Evolutionary conservation across 345 rosid genomes (phyloP).

Genomic region (Cardiospermum halicacabum): DNA sequence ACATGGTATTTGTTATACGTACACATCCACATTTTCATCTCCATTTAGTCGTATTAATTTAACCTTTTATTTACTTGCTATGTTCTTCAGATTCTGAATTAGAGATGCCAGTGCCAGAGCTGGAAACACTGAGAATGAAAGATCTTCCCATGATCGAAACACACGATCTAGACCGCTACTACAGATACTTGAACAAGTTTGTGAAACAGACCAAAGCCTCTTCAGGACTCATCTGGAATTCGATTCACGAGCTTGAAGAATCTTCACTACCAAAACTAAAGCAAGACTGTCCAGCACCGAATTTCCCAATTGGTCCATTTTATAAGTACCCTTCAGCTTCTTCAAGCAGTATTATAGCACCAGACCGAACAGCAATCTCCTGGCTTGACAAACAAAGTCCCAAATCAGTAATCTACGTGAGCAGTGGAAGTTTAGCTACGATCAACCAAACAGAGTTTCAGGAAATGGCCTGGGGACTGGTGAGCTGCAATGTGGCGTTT

Average conservation of each 20-base stretch:
- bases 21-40: too few relatives aligned
- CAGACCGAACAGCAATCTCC: conserved; percentile 27
- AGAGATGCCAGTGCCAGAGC: conserved; percentile 23
- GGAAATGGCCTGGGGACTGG: conserved; percentile 27
- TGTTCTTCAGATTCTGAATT: conserved; percentile 17
- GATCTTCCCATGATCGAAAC: conserved; percentile 30
- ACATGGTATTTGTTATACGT: too few relatives aligned
- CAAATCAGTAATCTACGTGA: conserved; percentile 37
- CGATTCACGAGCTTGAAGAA: conserved; percentile 30
- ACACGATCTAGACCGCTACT: conserved; percentile 5
- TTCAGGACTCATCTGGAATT: conserved; percentile 31
- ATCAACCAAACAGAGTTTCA: conserved; percentile 13
- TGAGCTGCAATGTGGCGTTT: conserved; percentile 22
- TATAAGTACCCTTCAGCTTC: conserved; percentile 28
- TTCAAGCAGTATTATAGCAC: conserved; percentile 21
- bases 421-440: conserved; percentile 41
- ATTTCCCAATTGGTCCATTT: conserved; percentile 40
- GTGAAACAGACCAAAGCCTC: conserved; percentile 16
- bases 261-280: neutral
- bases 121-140: conserved; percentile 34
- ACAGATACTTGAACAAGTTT: conserved; percentile 5
- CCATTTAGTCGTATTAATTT: too few relatives aligned
- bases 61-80: too few relatives aligned
- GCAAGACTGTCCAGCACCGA: conserved; percentile 12
- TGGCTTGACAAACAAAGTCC: conserved; percentile 34